Conservation (phyloP, 2,329 filamentous ascomycete species). For the Stagonosporopsis chrysanthemi region DNA sequence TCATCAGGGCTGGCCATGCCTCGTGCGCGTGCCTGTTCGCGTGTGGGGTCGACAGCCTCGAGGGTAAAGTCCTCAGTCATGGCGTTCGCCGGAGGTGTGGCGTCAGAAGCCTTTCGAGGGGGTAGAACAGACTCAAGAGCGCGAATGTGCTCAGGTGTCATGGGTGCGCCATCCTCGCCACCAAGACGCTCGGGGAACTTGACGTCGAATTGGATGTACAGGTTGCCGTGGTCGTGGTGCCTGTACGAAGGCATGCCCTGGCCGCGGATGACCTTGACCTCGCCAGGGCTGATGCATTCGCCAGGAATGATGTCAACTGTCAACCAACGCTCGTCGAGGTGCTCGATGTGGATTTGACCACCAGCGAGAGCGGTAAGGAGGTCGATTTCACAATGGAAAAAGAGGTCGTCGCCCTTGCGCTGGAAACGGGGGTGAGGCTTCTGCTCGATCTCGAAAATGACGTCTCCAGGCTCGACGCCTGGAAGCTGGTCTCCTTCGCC, state of each 20-base stretch:
- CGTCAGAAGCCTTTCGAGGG: constrained; percentile 66
- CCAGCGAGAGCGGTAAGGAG: constrained; percentile 93
- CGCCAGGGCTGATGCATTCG: constrained; percentile 89
- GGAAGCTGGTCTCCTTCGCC: constrained; percentile 97
- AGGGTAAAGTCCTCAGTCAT: constrained; percentile 92
- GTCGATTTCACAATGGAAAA: constrained; percentile 95
- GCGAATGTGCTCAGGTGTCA: constrained; percentile 73
- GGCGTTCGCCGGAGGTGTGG: constrained; percentile 76
- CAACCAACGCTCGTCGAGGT: constrained; percentile 96
- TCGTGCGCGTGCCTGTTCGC: constrained; percentile 71
- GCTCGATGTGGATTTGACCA: constrained; percentile 90
- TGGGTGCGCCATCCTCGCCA: constrained; percentile 54
- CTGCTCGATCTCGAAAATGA: constrained; percentile 98
- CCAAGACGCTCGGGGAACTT: constrained; percentile 78
- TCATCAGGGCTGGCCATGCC: constrained; percentile 71
- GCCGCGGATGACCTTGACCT: constrained; percentile 91
- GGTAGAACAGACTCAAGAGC: constrained; percentile 87
- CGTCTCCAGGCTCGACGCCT: constrained; percentile 90
- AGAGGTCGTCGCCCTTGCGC: constrained; percentile 93
- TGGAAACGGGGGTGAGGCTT: constrained; percentile 97
- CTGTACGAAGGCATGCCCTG: constrained; percentile 97
- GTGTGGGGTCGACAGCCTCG: constrained; percentile 77
- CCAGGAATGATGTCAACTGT: constrained; percentile 91
- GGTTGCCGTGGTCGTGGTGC: constrained; percentile 93
- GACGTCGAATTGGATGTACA: constrained; percentile 97